These are phyloP conservation scores for Sequoiadendron giganteum DNA, from an alignment of 75 land plant genomes.

Conservation along the genomic window DNA sequence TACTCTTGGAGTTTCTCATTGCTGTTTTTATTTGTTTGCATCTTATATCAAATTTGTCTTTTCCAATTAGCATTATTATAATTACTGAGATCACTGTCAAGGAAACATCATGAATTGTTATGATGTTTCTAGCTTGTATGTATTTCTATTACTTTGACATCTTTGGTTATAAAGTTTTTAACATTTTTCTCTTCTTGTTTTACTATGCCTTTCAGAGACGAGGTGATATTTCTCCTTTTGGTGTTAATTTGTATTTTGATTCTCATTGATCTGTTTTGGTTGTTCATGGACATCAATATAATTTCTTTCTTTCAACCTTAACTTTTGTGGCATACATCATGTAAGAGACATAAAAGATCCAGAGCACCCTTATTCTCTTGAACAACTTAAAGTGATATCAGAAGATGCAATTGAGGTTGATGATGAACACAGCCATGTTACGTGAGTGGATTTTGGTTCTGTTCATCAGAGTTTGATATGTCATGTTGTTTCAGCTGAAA, in stretches of 20 bases:
- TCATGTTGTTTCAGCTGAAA: neutral
- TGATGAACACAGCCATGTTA: slow-evolving; percentile 60
- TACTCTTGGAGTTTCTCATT: neutral
- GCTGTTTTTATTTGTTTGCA: neutral
- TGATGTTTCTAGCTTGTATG: neutral
- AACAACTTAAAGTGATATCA: slow-evolving; percentile 88
- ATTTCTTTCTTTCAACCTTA: neutral
- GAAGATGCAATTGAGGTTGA: slow-evolving; percentile 89
- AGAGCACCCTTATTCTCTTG: slow-evolving; percentile 96
- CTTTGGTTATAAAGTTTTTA: neutral
- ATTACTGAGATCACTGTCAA: neutral
- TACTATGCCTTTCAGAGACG: neutral
- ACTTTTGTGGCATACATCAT: slow-evolving; percentile 62
- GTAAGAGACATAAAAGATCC: slow-evolving; percentile 97
- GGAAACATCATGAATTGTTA: neutral
- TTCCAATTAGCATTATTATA: neutral
- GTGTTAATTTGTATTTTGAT: neutral
- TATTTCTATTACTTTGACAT: neutral
- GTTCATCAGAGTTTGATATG: neutral
- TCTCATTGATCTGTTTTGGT: neutral
- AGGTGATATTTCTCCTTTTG: neutral
- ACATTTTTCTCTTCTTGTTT: neutral
- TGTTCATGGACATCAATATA: neutral
- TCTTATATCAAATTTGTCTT: neutral
- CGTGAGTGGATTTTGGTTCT: slow-evolving; percentile 30